A percentile compares a stretch with the other conserved stretches of the same genome.
phyloP scores from a whole-genome alignment of 1,284 basidiomycete species.

The Ceratobasidium sp. region DNA sequence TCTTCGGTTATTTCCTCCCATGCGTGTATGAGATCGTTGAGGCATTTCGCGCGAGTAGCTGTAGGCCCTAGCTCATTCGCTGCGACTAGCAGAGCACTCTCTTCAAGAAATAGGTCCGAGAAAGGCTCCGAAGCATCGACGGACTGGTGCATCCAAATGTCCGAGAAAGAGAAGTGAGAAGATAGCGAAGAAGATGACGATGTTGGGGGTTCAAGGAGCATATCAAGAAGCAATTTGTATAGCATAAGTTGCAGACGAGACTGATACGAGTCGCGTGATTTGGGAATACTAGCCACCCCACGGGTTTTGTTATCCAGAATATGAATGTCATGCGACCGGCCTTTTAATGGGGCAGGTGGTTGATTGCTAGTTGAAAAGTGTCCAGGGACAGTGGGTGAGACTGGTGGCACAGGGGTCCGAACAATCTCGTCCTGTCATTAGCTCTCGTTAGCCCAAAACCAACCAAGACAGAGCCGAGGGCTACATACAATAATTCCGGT shows the following conservation, averaged over 20 bases:
- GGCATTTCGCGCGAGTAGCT: slow-evolving; percentile 44
- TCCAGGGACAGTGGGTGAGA: slow-evolving; percentile 19
- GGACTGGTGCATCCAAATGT: slow-evolving; percentile 61
- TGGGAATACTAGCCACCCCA: slow-evolving; percentile 60
- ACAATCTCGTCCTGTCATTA: slow-evolving; percentile 59
- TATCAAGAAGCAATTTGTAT: slow-evolving; percentile 75
- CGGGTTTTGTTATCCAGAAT: slow-evolving; percentile 84
- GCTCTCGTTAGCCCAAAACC: neutral
- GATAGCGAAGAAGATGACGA: neutral
- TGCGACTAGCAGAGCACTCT: slow-evolving; percentile 41
- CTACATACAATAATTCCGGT: slow-evolving; percentile 68
- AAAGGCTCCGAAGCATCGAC: slow-evolving; percentile 54
- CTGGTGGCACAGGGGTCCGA: slow-evolving; percentile 44
- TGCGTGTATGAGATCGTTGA: slow-evolving; percentile 47
- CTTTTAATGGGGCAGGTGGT: slow-evolving; percentile 13
- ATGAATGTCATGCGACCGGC: slow-evolving; percentile 53
- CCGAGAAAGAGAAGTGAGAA: slow-evolving; percentile 57
- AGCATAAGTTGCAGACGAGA: slow-evolving; percentile 85
- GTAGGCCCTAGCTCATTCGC: slow-evolving; percentile 48
- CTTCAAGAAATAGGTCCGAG: slow-evolving; percentile 14
- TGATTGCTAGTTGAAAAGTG: neutral
- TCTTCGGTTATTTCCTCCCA: slow-evolving; percentile 49
- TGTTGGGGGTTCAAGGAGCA: slow-evolving; percentile 54
- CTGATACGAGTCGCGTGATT: slow-evolving; percentile 65
- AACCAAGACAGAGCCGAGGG: neutral